Conservation (phyloP, 2,329 filamentous ascomycete genomes). For the Penicillium sp. region DNA sequence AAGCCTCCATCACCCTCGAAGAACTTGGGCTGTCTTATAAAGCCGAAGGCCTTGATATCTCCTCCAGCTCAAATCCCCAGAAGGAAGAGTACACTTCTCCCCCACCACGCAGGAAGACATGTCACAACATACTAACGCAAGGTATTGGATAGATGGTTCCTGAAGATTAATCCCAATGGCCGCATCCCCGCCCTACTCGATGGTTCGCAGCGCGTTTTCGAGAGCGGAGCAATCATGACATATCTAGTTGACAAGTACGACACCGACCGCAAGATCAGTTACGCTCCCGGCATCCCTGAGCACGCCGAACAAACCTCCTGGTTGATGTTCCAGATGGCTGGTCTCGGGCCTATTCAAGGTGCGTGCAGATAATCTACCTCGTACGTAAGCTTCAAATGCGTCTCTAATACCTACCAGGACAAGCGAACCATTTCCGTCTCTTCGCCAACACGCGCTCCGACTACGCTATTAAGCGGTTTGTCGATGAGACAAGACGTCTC, state of each 20-base stretch:
- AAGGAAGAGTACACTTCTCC: constrained; percentile 33
- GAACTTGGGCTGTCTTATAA: constrained; percentile 36
- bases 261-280: constrained; percentile 40
- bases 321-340: constrained; percentile 47
- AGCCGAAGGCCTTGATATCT: constrained; percentile 39
- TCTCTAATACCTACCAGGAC: constrained; percentile 26
- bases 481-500: constrained; percentile 48
- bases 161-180: constrained; percentile 50
- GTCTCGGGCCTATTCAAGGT: constrained; percentile 42
- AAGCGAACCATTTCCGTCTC: constrained; percentile 49
- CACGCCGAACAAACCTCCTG: constrained; percentile 46
- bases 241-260: constrained; percentile 48
- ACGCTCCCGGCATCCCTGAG: constrained; percentile 40
- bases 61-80: constrained; percentile 41
- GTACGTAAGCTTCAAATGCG: neutral
- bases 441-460: constrained; percentile 43
- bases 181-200: constrained; percentile 48
- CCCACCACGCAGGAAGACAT: no score
- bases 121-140: neutral
- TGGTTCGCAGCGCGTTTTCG: constrained; percentile 40
- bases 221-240: constrained; percentile 46
- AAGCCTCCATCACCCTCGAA: constrained; percentile 37
- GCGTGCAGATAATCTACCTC: neutral
- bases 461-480: constrained; percentile 48
- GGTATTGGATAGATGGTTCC: constrained; percentile 35